Evolutionary conservation across 2,329 filamentous ascomycete species (phyloP), one percentile per base, ranked within the genome.

Genomic region (Paraphoma sp.): DNA sequence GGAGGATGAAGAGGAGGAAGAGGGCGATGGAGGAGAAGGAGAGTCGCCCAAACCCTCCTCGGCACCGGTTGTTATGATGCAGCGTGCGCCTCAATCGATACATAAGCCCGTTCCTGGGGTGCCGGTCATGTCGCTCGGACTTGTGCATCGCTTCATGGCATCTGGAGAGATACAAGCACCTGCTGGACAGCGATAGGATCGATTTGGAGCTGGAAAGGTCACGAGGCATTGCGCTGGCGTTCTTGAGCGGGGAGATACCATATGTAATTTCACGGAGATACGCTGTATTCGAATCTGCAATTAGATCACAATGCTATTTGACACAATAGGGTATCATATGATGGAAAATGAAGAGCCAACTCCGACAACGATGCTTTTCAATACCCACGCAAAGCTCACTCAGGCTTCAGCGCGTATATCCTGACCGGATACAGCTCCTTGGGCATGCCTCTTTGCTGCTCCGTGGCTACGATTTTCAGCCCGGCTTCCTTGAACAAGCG

Each of bases 351-450:
- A 23, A 23, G 23, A 23, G 23, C 23, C 23, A 23, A 23, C 23
- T 23, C 23, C 23, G 23, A 23, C 23, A 17, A 42, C 40, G 16
- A 42, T 17, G 28, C 17, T 45, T 45, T 8, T 18, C 17, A 45
- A 23, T 17, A 6, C 12, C 23, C 49, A 40, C 17, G 36, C 31
- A 3, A 30, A 30, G 7, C 29, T 64, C 51, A 75, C 45, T 71
- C 65, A n/a, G 87, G 86, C 65, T 85, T 86, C 65, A 96, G 76
- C 1, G 91, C 93, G 77, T 93, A 97, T 74, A 89, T 89, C 67
- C 86, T 85, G 16, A 97, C 89, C 0, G 91, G 90, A 64, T 89
- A 88, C 31, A 96, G 73, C 43, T 83, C 83, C 44, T 84, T 86
- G 1, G 88, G 87, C 47, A 95, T 88, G 0, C 91, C 91, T 38